Base-by-base conservation (phyloP, 306 rosid species). In the Psophocarpus tetragonolobus region DNA sequence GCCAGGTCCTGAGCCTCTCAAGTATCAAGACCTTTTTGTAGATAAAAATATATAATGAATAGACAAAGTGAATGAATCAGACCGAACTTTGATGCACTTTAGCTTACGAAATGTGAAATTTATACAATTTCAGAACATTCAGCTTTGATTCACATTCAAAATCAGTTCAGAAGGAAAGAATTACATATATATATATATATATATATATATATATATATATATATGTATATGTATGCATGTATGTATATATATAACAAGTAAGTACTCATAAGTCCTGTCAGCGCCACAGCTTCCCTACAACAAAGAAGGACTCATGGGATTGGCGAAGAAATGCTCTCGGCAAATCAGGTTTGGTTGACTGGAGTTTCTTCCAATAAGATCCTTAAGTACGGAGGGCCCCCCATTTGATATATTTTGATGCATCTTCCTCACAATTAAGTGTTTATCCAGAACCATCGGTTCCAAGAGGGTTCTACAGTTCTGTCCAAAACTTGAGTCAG, bases 401-500 rank as follows among this genome's bases (percentile, higher is more conserved):
- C 79, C 90, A 18, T 42, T 70, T 64, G 81, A 85, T 23, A 36
- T 80, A 41, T 50, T 77, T 80, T 92, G 97, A 68, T 79, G 88
- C 90, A 95, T 91, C 87, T 91, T 95, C 94, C 84, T 89, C 78
- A 85, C 89, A 35, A 9, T 53, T 21, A 95, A 82, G 85, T 89
- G 93, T 65, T 85, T 86, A 73, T 92, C 97, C 74, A 95, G 67
- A 70, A 86, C 61, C 99, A 95, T 91, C 89, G 89, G 56, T 84
- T 92, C 97, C 86, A 95, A 73, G 68, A 91, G 83, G 66, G 76
- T 88, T 88, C 87, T 88, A 78, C 97, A 92, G 85, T 88, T 95
- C 99, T 92, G 92, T 68, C 15, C 82, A 27, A 77, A 70, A 60
- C 30, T 23, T 33, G 21, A 36, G 78, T 85, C 50, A 87, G 84